Evolutionary conservation across 2,329 filamentous ascomycete species (phyloP).

Genomic region (Ceratocystis variospora): DNA sequence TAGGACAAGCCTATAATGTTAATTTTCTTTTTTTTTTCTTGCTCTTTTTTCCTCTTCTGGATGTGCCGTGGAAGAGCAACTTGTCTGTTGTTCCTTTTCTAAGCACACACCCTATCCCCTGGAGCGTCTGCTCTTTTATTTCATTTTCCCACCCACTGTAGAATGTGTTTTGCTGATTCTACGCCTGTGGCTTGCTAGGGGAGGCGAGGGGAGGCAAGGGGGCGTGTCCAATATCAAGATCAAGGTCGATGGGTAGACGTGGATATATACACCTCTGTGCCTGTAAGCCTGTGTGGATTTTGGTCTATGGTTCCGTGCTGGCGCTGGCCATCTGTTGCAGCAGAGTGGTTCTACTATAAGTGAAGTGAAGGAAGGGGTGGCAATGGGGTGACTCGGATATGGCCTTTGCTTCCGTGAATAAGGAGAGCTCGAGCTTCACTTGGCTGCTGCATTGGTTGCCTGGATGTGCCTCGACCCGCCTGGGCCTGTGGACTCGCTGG

Average conservation of each 20-base stretch:
- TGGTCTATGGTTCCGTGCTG: too few relatives aligned
- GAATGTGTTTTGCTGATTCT: too few relatives aligned
- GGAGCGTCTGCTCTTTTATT: neutral
- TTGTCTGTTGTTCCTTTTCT: neutral
- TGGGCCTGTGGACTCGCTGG: neutral
- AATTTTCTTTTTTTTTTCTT: conserved; percentile 9
- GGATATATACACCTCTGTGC: too few relatives aligned
- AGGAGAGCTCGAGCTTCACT: neutral
- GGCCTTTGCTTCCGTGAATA: neutral
- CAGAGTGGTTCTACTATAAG: too few relatives aligned
- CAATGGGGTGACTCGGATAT: neutral
- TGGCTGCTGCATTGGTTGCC: neutral
- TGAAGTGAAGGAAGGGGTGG: neutral
- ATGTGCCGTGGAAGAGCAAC: neutral
- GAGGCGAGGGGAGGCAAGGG: too few relatives aligned
- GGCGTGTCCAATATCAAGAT: too few relatives aligned
- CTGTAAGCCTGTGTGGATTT: too few relatives aligned
- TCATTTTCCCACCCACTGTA: too few relatives aligned
- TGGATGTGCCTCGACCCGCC: neutral
- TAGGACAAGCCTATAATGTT: neutral
- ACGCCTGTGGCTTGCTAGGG: too few relatives aligned
- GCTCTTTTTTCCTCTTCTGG: neutral
- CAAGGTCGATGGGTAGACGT: too few relatives aligned
- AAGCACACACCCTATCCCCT: neutral
- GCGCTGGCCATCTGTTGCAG: too few relatives aligned